Conservation (phyloP, 176 grass and related monocot genomes). For the Rhynchospora pubera region DNA sequence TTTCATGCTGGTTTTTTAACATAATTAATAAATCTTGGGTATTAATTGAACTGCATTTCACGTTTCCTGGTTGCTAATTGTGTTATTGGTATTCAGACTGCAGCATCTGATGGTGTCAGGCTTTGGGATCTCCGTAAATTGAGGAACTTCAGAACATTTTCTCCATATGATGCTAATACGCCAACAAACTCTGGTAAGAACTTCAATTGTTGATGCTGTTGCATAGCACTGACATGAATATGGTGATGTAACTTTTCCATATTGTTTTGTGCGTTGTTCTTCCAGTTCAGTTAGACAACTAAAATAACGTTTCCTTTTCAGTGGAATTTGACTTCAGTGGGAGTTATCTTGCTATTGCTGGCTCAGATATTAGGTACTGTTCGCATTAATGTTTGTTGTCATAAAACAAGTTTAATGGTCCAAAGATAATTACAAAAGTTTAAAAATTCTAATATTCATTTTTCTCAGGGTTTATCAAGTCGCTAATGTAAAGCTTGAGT, state of each 20-base stretch:
- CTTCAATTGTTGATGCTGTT: not conserved
- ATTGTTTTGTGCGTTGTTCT: not conserved
- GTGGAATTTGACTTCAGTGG: slow-evolving; percentile 97
- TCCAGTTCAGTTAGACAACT: not conserved
- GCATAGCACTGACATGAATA: not conserved
- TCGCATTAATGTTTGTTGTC: not conserved
- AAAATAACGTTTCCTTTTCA: slow-evolving; percentile 32
- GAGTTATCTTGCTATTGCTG: slow-evolving; percentile 86
- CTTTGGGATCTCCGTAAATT: slow-evolving; percentile 99
- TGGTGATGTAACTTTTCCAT: not conserved
- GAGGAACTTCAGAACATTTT: slow-evolving; percentile 92
- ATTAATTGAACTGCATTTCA: not conserved
- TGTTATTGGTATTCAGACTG: slow-evolving; percentile 48
- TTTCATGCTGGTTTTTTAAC: not conserved
- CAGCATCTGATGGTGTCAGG: slow-evolving; percentile 92
- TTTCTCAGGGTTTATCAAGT: slow-evolving; percentile 87
- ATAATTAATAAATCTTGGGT: not conserved
- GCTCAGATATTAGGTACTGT: slow-evolving; percentile 75
- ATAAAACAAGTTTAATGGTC: not conserved
- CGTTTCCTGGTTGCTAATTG: not conserved
- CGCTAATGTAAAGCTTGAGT: slow-evolving; percentile 84
- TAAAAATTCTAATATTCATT: slow-evolving; percentile 14
- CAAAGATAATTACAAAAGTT: not conserved
- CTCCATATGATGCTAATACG: slow-evolving; percentile 77
- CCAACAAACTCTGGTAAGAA: slow-evolving; percentile 86